A percentile compares a stretch with the other conserved stretches of the same genome.
phyloP scores from a whole-genome alignment of 257 asterid species.

The Solanum pennellii region DNA sequence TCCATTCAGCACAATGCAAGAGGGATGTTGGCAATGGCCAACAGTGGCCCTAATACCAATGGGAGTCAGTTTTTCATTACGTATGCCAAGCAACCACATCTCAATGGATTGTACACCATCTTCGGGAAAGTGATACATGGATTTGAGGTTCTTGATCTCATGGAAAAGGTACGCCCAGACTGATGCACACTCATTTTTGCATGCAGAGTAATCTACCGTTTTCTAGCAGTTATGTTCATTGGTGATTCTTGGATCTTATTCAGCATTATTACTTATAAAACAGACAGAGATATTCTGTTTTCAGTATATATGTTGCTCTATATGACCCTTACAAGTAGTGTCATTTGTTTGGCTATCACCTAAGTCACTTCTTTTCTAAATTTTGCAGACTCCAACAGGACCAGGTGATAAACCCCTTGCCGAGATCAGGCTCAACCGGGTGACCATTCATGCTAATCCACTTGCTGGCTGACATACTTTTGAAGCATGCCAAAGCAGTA shows the following conservation, averaged over 20 bases:
- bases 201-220: background rate
- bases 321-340: background rate
- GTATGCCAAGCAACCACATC: conserved; percentile 88
- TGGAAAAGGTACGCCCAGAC: conserved; percentile 69
- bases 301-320: background rate
- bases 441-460: conserved; percentile 92
- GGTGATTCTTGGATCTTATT: background rate
- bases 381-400: conserved; percentile 80
- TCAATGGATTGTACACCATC: conserved; percentile 79
- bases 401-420: conserved; percentile 81
- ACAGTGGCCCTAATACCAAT: conserved; percentile 89
- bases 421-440: conserved; percentile 85
- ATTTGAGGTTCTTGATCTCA: conserved; percentile 87
- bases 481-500: background rate
- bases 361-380: background rate
- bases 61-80: conserved; percentile 93
- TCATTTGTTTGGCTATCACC: background rate
- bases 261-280: background rate
- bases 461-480: conserved; percentile 56
- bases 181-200: background rate
- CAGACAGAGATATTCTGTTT: background rate
- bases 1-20: conserved; percentile 84
- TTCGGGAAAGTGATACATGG: conserved; percentile 97
- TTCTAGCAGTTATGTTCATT: background rate
- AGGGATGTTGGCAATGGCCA: conserved; percentile 92